Base-by-base conservation (phyloP, 768 basidiomycete genomes). In the Trametes villosa region DNA sequence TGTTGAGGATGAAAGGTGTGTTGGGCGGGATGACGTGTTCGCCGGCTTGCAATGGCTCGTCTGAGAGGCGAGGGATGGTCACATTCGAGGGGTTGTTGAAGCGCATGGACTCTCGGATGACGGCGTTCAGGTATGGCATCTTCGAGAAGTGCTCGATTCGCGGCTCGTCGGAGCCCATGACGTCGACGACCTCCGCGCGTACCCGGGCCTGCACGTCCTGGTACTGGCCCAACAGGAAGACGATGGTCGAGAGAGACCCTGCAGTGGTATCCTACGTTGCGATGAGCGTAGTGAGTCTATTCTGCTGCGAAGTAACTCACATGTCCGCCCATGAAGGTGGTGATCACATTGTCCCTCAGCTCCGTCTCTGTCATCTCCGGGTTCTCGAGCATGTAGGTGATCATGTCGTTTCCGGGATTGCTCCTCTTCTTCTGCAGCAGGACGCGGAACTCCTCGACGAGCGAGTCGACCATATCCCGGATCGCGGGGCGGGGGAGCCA, bases 261-360 rank as follows among this genome's bases (percentile, higher is more conserved):
- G 77, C 73, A 3, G 76, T 75, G 3, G 77, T 79, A 55, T 77
- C 76, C 75, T 77, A 48, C 41, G 17, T 9, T 40, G 27, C 27
- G 31, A 15, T 48, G 15, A n/a, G 42, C 13, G 11, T 9, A 20
- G 15, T 17, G 4, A 11, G 30, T 30, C 20, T n/a, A 57, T 49
- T 27, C 4, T 13, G 27, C 41, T n/a, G 30, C 15, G 13, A 26
- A 13, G 0, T 17, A 2, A 61, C 72, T 30, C 57, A 78, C 77
- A 58, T 79, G 78, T 1, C 78, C 78, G 9, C 76, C 77, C 24
- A 74, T 74, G 65, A 79, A 79, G 11, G 78, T 65, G 42, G 77
- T 69, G 26, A 73, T 67, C 53, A 77, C 69, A 63, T 79, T 78
- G 41, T 74, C 73, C 13, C 72, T 70, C 27, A 71, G 64, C 46